phyloP scores from a whole-genome alignment of 2,329 filamentous ascomycete genomes.

The Fusarium compactum region DNA sequence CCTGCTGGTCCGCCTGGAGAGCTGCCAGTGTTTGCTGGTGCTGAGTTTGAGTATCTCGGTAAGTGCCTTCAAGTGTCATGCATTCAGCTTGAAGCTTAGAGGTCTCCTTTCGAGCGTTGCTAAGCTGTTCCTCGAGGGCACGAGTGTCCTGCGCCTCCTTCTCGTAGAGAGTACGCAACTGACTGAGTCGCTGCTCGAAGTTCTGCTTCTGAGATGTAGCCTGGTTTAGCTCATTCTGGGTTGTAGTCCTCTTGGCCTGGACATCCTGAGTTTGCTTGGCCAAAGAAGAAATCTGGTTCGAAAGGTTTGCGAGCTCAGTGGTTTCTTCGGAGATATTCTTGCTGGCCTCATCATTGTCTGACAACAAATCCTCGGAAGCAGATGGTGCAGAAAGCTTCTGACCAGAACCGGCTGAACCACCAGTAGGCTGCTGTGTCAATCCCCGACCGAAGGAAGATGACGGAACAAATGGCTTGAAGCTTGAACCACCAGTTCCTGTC shows the following conservation, averaged over 20 bases:
- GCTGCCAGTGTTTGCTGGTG: conserved; percentile 80
- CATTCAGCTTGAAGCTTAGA: conserved; percentile 87
- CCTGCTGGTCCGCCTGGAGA: conserved; percentile 87
- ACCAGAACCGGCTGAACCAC: conserved; percentile 61
- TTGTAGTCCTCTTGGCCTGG: conserved; percentile 81
- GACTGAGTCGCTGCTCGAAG: conserved; percentile 88
- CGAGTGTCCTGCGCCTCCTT: conserved; percentile 91
- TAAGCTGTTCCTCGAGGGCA: conserved; percentile 84
- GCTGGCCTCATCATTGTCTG: conserved; percentile 89
- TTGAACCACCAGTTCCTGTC: conserved; percentile 56
- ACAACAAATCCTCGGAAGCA: conserved; percentile 85
- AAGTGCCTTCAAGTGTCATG: conserved; percentile 82
- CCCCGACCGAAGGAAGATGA: conserved; percentile 92
- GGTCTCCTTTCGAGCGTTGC: conserved; percentile 80
- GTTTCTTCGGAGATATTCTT: conserved; percentile 91
- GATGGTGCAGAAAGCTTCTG: conserved; percentile 57
- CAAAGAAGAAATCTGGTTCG: conserved; percentile 91
- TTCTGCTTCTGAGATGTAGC: conserved; percentile 90
- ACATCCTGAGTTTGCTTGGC: conserved; percentile 96
- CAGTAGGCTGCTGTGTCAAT: conserved; percentile 81
- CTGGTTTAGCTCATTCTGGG: conserved; percentile 85
- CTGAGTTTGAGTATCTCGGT: conserved; percentile 84
- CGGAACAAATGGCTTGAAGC: conserved; percentile 92
- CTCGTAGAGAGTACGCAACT: conserved; percentile 90
- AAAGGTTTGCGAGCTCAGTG: conserved; percentile 92